Evolutionary conservation across 257 asterid species (phyloP).

Genomic region (Solanum etuberosum): DNA sequence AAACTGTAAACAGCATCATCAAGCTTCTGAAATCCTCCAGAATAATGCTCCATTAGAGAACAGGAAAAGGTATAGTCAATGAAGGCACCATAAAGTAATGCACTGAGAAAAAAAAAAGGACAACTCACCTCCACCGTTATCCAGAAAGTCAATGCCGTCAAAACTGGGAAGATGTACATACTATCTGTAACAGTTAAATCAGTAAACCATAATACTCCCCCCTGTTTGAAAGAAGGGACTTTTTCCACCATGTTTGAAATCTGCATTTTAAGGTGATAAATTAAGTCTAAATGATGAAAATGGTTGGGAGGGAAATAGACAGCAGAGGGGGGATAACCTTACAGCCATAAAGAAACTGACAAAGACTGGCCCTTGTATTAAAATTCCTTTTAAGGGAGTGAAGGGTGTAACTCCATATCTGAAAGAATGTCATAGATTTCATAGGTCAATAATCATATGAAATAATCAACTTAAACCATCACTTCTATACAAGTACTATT

Average conservation of each 20-base stretch:
- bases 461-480: not conserved
- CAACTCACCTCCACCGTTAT: slow-evolving; percentile 77
- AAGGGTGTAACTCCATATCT: slow-evolving; percentile 82
- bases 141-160: slow-evolving; percentile 87
- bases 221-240: slow-evolving; percentile 86
- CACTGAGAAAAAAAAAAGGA: not conserved
- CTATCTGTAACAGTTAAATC: slow-evolving; percentile 83
- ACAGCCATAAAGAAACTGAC: slow-evolving; percentile 84
- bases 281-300: not conserved
- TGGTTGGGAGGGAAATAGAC: not conserved
- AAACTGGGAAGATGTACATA: slow-evolving; percentile 63
- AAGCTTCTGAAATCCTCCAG: not conserved
- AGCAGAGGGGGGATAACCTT: slow-evolving; percentile 22
- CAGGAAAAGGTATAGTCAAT: not conserved
- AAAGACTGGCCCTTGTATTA: slow-evolving; percentile 71
- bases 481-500: not conserved
- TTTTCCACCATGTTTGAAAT: slow-evolving; percentile 70
- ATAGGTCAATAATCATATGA: not conserved
- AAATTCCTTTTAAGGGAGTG: slow-evolving; percentile 72
- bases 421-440: slow-evolving; percentile 16
- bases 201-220: slow-evolving; percentile 81
- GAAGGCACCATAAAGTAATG: not conserved
- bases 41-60: not conserved
- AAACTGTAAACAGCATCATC: not conserved
- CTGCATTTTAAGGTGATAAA: slow-evolving; percentile 27